Evolutionary conservation across 768 basidiomycete genomes (phyloP).

Genomic region (Peribolospora baueri): DNA sequence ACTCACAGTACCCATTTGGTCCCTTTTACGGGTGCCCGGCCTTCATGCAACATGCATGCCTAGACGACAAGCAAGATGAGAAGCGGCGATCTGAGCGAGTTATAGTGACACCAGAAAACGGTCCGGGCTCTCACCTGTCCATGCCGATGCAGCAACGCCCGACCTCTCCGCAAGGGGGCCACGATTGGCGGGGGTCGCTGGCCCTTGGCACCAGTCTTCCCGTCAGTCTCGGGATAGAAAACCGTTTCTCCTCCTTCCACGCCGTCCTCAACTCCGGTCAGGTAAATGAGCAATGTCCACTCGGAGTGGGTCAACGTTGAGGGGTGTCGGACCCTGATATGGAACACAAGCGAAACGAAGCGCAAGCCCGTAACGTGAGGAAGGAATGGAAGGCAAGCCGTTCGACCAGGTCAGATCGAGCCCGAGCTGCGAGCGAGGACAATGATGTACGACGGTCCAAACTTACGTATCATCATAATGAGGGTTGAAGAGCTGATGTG

Average conservation of each 20-base stretch:
- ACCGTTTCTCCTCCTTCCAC: conserved; percentile 34
- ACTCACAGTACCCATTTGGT: conserved; percentile 38
- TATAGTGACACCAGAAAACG: neutral
- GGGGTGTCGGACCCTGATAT: neutral
- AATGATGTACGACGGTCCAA: conserved; percentile 42
- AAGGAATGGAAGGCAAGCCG: neutral
- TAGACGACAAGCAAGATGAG: neutral
- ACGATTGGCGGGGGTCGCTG: conserved; percentile 24
- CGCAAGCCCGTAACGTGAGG: neutral
- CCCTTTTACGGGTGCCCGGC: conserved; percentile 34
- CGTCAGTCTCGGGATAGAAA: conserved; percentile 32
- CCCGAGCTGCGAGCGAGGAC: conserved; percentile 16
- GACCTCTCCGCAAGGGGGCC: conserved; percentile 4
- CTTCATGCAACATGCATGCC: conserved; percentile 43
- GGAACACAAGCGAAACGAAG: neutral
- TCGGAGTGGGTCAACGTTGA: conserved; percentile 18
- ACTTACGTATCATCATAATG: neutral
- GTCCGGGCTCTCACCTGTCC: conserved; percentile 20
- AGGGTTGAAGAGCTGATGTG: neutral
- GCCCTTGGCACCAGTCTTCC: conserved; percentile 28
- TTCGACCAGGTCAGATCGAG: neutral
- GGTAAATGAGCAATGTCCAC: conserved; percentile 52
- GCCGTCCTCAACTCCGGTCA: conserved; percentile 47
- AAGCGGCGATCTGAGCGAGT: neutral
- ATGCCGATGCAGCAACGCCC: conserved; percentile 26